Base-by-base conservation (phyloP, 495 filamentous ascomycete genomes). In the Margaritispora aquatica region DNA sequence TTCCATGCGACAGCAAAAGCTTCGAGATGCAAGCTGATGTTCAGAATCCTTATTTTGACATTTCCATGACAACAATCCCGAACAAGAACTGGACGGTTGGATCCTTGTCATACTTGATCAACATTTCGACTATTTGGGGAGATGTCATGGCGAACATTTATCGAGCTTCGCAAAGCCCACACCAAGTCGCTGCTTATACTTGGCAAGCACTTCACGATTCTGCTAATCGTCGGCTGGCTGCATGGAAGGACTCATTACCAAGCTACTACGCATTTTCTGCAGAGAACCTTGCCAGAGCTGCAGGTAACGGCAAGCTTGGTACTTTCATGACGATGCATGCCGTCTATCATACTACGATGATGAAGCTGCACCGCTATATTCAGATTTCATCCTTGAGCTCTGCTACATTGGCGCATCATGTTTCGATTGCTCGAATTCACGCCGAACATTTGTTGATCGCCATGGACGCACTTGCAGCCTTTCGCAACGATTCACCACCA, bases 301-400 rank as follows among this genome's bases (percentile, higher is more conserved):
- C 77, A 29, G 65, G 70, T 7, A 65, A 70, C 3, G 76, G 75
- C n/a, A 76, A 76, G 62, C 68, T 73, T 0, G 79, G 79, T 8
- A 72, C 77, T 0, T 84, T 84, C 60, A 68, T 88, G 51, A 74
- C 75, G 0, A 78, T 85, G 60, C 85, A 88, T 63, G 65, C 85
- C 24, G 69, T 88, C 23, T 84, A 85, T 67, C 81, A 87, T 66
- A 73, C 77, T 23, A 79, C 80, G 2, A 65, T 79, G 54, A 79
- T 87, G 71, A 81, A 82, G 46, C 73, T 88, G 8, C 85, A 88
- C 60, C 77, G 86, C 36, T 78, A 86, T 59, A 77, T 75, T 3
- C 79, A 78, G 11, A 66, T 67, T n/a, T 69, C 69, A 1, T 68
- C 61, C 44, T 64, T 79, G 2, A 68, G 57, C 20, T 46, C 66